A percentile compares a stretch with the other conserved stretches of the same genome.
Conservation (phyloP, 805 yeast species). For the Lipomyces kockii region DNA sequence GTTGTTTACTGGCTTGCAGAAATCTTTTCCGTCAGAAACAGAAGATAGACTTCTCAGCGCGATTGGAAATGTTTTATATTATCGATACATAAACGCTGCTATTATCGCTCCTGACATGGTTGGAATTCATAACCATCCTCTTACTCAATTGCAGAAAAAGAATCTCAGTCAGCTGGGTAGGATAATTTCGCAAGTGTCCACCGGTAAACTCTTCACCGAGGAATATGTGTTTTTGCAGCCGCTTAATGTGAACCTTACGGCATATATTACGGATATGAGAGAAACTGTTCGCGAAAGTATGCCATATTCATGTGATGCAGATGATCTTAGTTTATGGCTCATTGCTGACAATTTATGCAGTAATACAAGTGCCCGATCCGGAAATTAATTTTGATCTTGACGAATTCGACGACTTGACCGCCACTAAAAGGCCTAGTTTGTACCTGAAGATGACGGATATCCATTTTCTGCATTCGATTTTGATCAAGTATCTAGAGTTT, state of each 20-base stretch:
- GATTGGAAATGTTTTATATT: slow-evolving; percentile 60
- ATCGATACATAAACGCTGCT: slow-evolving; percentile 46
- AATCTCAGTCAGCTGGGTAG: slow-evolving; percentile 64
- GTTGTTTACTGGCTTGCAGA: slow-evolving; percentile 44
- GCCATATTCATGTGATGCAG: neutral
- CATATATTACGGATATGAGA: slow-evolving; percentile 55
- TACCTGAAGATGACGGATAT: slow-evolving; percentile 47
- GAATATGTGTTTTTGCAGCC: slow-evolving; percentile 76
- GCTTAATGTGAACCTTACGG: slow-evolving; percentile 69
- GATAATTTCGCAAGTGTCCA: slow-evolving; percentile 66
- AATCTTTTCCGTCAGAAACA: slow-evolving; percentile 57
- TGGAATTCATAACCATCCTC: slow-evolving; percentile 54
- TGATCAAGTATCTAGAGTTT: slow-evolving; percentile 40
- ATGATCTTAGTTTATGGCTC: neutral
- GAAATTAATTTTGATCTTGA: slow-evolving; percentile 65
- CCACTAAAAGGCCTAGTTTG: slow-evolving; percentile 52
- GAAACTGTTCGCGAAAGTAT: slow-evolving; percentile 48
- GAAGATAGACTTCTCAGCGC: slow-evolving; percentile 66
- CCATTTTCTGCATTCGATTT: slow-evolving; percentile 48
- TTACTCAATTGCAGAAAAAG: slow-evolving; percentile 45
- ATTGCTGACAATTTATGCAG: slow-evolving; percentile 7
- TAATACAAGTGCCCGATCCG: slow-evolving; percentile 60
- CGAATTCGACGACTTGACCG: slow-evolving; percentile 70
- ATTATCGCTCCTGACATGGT: slow-evolving; percentile 50
- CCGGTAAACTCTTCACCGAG: slow-evolving; percentile 67